A percentile compares a stretch with the other conserved stretches of the same genome.
These are phyloP conservation scores for Fusarium zealandicum DNA, from an alignment of 2,329 filamentous ascomycete species.

Conservation along the genomic window DNA sequence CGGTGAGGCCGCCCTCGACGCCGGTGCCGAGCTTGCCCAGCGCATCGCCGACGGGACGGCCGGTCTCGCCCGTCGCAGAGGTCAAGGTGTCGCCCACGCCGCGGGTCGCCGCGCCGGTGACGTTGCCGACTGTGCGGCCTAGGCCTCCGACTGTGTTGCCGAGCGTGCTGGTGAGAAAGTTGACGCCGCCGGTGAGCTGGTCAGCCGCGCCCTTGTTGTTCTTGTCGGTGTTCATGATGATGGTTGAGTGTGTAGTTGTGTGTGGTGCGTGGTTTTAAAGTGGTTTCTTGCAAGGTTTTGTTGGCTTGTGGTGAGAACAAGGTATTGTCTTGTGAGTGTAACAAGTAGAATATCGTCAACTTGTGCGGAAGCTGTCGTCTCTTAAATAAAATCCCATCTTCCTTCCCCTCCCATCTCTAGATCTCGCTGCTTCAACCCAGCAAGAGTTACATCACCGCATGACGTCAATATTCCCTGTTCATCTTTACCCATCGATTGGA, in stretches of 20 bases:
- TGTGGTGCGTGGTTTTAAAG: not conserved
- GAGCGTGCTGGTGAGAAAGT: constrained; percentile 51
- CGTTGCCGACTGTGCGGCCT: constrained; percentile 50
- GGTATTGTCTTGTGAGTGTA: constrained; percentile 8
- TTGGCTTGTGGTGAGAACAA: not conserved
- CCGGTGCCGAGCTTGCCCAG: constrained; percentile 61
- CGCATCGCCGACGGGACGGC: constrained; percentile 63
- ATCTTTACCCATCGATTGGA: constrained; percentile 17
- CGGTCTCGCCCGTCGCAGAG: constrained; percentile 60
- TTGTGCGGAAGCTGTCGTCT: constrained; percentile 8
- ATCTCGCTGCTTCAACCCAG: constrained; percentile 20
- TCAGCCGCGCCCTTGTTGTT: constrained; percentile 40
- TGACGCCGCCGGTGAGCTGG: constrained; percentile 46
- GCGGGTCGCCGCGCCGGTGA: constrained; percentile 60
- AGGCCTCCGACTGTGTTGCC: constrained; percentile 53
- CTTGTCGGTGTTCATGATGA: constrained; percentile 36
- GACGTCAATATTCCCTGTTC: constrained; percentile 37
- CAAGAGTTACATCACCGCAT: constrained; percentile 24
- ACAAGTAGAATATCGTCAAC: not conserved
- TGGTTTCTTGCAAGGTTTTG: not conserved
- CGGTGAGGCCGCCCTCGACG: constrained; percentile 58
- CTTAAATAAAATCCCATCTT: constrained; percentile 21
- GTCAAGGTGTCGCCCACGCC: constrained; percentile 64
- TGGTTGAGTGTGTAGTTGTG: constrained; percentile 4
- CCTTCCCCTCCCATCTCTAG: constrained; percentile 6